Base-by-base conservation (phyloP, 306 rosid species). In the Castanopsis chinensis region DNA sequence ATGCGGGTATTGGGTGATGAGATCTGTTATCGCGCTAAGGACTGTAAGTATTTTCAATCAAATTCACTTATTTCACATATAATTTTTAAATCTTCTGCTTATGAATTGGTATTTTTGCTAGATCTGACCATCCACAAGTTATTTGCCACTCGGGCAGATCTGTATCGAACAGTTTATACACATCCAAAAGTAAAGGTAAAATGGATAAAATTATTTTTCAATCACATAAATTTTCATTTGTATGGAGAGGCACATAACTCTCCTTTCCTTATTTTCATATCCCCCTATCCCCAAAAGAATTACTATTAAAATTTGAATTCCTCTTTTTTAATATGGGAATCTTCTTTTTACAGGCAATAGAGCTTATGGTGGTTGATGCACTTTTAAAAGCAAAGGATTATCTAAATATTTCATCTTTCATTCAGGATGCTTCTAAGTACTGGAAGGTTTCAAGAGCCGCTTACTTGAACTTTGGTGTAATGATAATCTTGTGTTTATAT, bases 151-250 rank as follows among this genome's bases (percentile, higher is more conserved):
- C 97, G 97, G 18, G 99, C 99, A 77, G 97, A 92, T 91, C 86
- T 95, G 80, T 85, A 90, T 80, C 94, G 97, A 83, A 95, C 97
- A 30, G 98, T 91, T 73, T 95, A 95, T 87, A 86, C 79, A 9
- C 99, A 95, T 83, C 86, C 99, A 35, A 95, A 95, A 95, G 99
- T 95, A 43, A 90, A 90, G 97, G 99, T 95, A 81, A 59, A 55
- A 37, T 70, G 59, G 19, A 21, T 28, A 64, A 76, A 70, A 49
- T 56, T 58, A 8, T 78, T 71, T 9, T 21, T 41, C 58, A 35
- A 3, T 80, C 33, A 30, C 13, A 13, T 10, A 51, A 69, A 64
- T 82, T 51, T 79, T 58, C 28, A 57, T 79, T 52, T 76, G 37
- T 64, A 53, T 75, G 70, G 55, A 79, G 70, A 74, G 58, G 54